Evolutionary conservation across 768 basidiomycete species (phyloP), one percentile per base, ranked within the genome.

Genomic region (Cystoderma amianthinum): DNA sequence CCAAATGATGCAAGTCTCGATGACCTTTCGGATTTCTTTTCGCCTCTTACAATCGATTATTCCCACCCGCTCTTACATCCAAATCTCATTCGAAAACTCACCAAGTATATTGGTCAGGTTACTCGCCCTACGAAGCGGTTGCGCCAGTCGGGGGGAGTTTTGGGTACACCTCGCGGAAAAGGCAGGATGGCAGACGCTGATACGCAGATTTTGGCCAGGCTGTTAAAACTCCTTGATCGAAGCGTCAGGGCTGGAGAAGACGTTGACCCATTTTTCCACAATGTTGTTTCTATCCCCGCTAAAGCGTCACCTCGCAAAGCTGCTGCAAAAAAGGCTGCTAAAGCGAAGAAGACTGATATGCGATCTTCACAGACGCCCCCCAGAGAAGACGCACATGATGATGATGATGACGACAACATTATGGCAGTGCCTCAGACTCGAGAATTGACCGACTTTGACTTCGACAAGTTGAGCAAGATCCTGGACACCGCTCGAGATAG

Each of bases 151-250:
- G 59, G 61, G 4, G 63, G 66, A 7, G 47, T 59, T 5, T 56
- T 61, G 38, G 68, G 65, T 3, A 76, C 78, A 0, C 75, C 74
- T 1, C 69, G 68, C 19, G 45, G 60, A 3, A 72, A 71, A 39
- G 82, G 74, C 11, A 69, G 77, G 2, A 70, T 93, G 52, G 73
- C 73, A 1, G 80, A 87, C 25, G 71, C 91, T 15, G 86, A 92
- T 33, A 71, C 71, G 0, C 63, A 69, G 4, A 58, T 71, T 4
- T 61, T 96, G 22, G 71, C 73, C 1, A 69, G 89, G 35, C 49
- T 91, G 20, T 56, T 95, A 46, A 87, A 85, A 59, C 64, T 90
- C 12, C 63, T 97, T 2, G 88, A 90, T 51, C 71, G 92, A 25
- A 85, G 78, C 38, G 80, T 94, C 39, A 78, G 74, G 47, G 74